Percentiles rank a stretch among this genome's conserved stretches.
phyloP scores from a whole-genome alignment of 805 yeast species.

The Starmerella stigmatis region DNA sequence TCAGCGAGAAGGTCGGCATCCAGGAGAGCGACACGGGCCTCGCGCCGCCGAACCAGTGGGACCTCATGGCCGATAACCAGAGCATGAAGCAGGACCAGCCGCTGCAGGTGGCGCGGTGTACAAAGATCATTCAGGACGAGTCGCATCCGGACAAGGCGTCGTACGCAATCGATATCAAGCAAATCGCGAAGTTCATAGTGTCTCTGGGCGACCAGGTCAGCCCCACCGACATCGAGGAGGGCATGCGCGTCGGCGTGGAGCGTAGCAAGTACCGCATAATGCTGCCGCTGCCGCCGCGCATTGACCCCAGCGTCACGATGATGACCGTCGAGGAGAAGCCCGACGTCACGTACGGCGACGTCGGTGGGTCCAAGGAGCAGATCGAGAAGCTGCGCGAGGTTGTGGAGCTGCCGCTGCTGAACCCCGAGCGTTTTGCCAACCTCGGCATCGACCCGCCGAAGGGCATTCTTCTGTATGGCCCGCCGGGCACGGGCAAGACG shows the following conservation, averaged over 20 bases:
- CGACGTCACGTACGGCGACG: conserved; percentile 95
- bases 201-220: conserved; percentile 93
- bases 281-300: conserved; percentile 93
- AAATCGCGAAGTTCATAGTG: conserved; percentile 95
- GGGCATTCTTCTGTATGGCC: conserved; percentile 92
- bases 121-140: conserved; percentile 63
- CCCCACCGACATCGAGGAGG: conserved; percentile 98
- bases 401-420: conserved; percentile 82
- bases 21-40: conserved; percentile 93
- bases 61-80: conserved; percentile 89
- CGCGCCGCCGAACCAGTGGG: conserved; percentile 96
- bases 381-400: conserved; percentile 94
- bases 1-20: conserved; percentile 83
- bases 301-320: conserved; percentile 97
- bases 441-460: conserved; percentile 98
- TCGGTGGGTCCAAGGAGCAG: conserved; percentile 98
- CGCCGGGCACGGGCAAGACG: conserved; percentile 98
- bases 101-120: conserved; percentile 95
- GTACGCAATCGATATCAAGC: conserved; percentile 93
- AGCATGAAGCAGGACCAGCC: conserved; percentile 91
- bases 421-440: conserved; percentile 94
- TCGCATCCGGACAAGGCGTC: conserved; percentile 66
- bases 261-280: conserved; percentile 94
- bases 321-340: conserved; percentile 99
- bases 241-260: conserved; percentile 99